A percentile compares a stretch with the other conserved stretches of the same genome.
phyloP scores from a whole-genome alignment of 2,329 filamentous ascomycete genomes.

The Madurella mycetomatis region DNA sequence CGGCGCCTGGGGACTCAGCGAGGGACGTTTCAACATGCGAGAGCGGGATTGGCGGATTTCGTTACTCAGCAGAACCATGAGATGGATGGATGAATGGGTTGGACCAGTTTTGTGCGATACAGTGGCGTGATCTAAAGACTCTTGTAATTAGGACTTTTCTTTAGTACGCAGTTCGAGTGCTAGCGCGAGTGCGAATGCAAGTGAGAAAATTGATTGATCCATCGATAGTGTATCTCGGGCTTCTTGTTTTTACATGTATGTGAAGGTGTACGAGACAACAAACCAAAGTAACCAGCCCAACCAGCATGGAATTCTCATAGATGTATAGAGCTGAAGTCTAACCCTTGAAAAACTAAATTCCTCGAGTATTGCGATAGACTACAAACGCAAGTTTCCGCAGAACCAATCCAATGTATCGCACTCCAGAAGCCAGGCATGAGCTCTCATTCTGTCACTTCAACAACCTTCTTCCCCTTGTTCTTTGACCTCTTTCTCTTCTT shows the following conservation, averaged over 20 bases:
- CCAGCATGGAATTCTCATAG: no score
- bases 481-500: conserved; percentile 33
- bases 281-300: no score
- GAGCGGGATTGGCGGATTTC: no score
- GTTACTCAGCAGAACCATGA: no score
- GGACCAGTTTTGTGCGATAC: no score
- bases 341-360: no score
- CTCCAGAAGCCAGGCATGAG: background rate
- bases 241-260: background rate
- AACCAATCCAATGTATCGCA: background rate
- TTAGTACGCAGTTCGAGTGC: conserved; percentile 1
- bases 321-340: no score
- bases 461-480: conserved; percentile 34
- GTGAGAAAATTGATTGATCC: background rate
- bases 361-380: background rate
- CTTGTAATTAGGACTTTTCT: background rate
- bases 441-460: conserved; percentile 24
- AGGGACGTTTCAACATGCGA: no score
- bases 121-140: background rate
- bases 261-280: no score
- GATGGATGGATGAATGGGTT: background rate
- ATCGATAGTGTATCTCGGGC: background rate
- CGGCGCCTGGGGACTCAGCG: no score
- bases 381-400: background rate
- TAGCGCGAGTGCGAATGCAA: conserved; percentile 2